These are phyloP conservation scores for Fomes fomentarius DNA, from an alignment of 1,284 basidiomycete genomes.

Conservation along the genomic window DNA sequence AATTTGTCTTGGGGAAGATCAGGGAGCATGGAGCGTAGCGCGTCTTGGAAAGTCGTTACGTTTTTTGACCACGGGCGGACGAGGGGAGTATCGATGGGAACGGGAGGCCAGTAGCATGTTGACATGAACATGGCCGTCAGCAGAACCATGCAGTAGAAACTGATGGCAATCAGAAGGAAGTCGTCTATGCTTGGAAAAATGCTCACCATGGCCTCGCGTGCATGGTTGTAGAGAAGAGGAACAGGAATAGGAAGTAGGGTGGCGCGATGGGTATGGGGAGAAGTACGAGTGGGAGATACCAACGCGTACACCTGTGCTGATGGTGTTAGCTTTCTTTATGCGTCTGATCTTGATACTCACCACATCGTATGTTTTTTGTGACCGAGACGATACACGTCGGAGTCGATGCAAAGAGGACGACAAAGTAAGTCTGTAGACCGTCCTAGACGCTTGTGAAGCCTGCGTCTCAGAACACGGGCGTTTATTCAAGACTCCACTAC, in stretches of 20 bases:
- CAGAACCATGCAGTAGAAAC: constrained; percentile 82
- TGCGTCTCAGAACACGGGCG: neutral
- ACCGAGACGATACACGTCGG: neutral
- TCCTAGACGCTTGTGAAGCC: too few species aligned
- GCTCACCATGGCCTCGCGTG: constrained; percentile 81
- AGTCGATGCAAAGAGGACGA: neutral
- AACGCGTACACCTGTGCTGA: constrained; percentile 71
- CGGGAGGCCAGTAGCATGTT: constrained; percentile 84
- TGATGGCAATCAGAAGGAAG: constrained; percentile 30
- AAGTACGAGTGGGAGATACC: constrained; percentile 78
- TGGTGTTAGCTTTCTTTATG: neutral
- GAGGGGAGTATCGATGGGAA: constrained; percentile 63
- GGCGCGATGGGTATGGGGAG: constrained; percentile 79
- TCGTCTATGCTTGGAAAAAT: neutral
- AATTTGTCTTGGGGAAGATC: constrained; percentile 28
- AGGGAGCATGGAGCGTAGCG: constrained; percentile 48
- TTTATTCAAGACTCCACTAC: neutral
- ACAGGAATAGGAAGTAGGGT: constrained; percentile 74
- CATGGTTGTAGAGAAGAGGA: constrained; percentile 71
- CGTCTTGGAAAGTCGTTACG: constrained; percentile 70
- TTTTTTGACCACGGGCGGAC: constrained; percentile 65
- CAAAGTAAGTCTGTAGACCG: too few species aligned
- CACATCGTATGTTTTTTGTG: constrained; percentile 35
- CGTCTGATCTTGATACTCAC: constrained; percentile 25
- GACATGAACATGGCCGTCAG: constrained; percentile 79